Evolutionary conservation across 192 early-diverging fungal genomes (phyloP).

Genomic region (Linnemannia hyalina): DNA sequence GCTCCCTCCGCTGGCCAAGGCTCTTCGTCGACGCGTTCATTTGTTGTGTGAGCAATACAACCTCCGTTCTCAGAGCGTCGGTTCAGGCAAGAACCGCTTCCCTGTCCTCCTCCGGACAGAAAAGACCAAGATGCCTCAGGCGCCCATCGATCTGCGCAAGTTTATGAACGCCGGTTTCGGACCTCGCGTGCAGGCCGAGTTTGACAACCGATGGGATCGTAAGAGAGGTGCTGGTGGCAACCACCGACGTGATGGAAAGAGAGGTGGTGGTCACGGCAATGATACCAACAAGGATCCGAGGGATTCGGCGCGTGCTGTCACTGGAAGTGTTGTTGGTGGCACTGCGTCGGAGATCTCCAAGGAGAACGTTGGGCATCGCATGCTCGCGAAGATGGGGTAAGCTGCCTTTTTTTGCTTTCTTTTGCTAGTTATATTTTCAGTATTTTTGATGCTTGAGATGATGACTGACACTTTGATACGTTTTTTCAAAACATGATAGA

Average conservation of each 20-base stretch:
- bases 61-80: slow-evolving; percentile 59
- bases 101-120: slow-evolving; percentile 51
- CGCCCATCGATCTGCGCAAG: not conserved
- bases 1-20: slow-evolving; percentile 54
- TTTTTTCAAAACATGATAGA: not conserved
- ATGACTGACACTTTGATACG: not conserved
- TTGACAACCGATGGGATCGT: not conserved
- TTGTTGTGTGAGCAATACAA: slow-evolving; percentile 54
- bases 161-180: not conserved
- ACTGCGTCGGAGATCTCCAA: slow-evolving; percentile 64
- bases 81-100: slow-evolving; percentile 37
- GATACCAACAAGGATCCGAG: not conserved
- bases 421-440: no score
- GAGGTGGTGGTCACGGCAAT: not conserved
- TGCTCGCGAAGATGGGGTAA: slow-evolving; percentile 79
- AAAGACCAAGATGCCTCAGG: slow-evolving; percentile 47
- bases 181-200: not conserved
- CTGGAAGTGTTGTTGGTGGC: slow-evolving; percentile 69
- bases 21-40: slow-evolving; percentile 55
- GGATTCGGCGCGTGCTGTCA: not conserved
- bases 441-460: no score
- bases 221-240: not conserved
- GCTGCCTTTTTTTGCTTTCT: slow-evolving; percentile 7
- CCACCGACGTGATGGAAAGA: not conserved
- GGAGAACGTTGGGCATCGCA: slow-evolving; percentile 74